These are phyloP conservation scores for Calocybe gangraenosa DNA, from an alignment of 768 basidiomycete species.

Conservation along the genomic window DNA sequence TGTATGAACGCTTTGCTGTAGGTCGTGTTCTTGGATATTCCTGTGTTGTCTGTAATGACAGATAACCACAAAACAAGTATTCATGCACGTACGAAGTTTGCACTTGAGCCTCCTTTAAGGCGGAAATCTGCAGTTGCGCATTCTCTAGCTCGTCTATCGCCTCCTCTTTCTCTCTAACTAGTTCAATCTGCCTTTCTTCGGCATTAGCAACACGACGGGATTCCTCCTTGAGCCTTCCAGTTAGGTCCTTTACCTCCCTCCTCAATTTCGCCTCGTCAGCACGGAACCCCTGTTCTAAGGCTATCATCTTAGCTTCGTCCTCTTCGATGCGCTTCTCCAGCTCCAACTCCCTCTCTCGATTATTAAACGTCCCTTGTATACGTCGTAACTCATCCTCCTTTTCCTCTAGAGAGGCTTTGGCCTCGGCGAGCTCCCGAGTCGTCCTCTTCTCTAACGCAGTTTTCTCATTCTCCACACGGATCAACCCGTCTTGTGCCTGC, in stretches of 20 bases:
- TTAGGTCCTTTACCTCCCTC: slow-evolving; percentile 33
- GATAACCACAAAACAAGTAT: neutral
- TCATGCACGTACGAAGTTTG: slow-evolving; percentile 5
- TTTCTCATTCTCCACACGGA: slow-evolving; percentile 56
- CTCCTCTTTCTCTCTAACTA: slow-evolving; percentile 54
- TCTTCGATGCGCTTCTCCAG: slow-evolving; percentile 66
- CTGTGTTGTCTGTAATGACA: neutral
- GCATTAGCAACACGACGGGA: slow-evolving; percentile 31
- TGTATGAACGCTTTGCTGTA: neutral
- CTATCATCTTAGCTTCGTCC: slow-evolving; percentile 62
- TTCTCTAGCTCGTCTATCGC: slow-evolving; percentile 40
- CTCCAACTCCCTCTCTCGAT: slow-evolving; percentile 53
- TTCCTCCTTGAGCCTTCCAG: slow-evolving; percentile 26
- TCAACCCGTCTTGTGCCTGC: slow-evolving; percentile 42
- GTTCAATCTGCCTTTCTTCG: slow-evolving; percentile 39
- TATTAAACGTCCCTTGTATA: slow-evolving; percentile 35
- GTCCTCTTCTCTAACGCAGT: slow-evolving; percentile 47
- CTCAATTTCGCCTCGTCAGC: slow-evolving; percentile 40
- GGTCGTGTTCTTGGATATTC: slow-evolving; percentile 1
- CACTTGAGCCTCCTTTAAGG: slow-evolving; percentile 14
- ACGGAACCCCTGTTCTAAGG: slow-evolving; percentile 46
- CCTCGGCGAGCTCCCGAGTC: slow-evolving; percentile 37
- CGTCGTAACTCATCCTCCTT: slow-evolving; percentile 57
- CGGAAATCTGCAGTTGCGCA: slow-evolving; percentile 27
- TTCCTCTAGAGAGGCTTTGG: slow-evolving; percentile 43